These are phyloP conservation scores for Diaporthe velutina DNA, from an alignment of 2,329 filamentous ascomycete species.

Conservation along the genomic window DNA sequence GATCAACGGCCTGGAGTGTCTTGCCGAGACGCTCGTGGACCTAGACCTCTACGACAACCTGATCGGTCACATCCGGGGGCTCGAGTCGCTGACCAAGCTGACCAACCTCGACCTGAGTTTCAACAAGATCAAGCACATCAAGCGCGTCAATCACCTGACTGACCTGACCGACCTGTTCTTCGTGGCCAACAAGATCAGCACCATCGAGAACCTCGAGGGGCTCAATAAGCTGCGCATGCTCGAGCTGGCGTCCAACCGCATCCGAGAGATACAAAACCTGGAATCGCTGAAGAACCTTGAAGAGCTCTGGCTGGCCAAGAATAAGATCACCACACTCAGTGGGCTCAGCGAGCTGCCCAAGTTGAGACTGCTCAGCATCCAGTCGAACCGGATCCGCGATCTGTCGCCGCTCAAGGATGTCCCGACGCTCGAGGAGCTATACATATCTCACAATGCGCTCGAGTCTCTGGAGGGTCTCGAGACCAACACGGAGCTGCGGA, in stretches of 20 bases:
- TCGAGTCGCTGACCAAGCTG: conserved; percentile 83
- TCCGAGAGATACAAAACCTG: conserved; percentile 89
- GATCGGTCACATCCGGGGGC: conserved; percentile 85
- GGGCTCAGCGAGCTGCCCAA: conserved; percentile 82
- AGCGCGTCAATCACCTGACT: conserved; percentile 82
- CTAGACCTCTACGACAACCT: conserved; percentile 98
- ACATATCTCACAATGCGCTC: conserved; percentile 95
- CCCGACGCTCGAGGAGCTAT: conserved; percentile 87
- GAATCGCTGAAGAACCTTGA: conserved; percentile 83
- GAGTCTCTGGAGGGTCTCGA: conserved; percentile 81
- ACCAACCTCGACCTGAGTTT: conserved; percentile 91
- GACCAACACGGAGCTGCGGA: conserved; percentile 74
- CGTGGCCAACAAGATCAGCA: conserved; percentile 92
- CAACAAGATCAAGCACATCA: conserved; percentile 99
- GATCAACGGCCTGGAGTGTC: conserved; percentile 78
- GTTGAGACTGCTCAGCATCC: conserved; percentile 90
- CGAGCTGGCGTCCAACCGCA: conserved; percentile 92
- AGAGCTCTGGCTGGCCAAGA: conserved; percentile 95
- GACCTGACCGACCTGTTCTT: conserved; percentile 89
- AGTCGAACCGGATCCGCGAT: conserved; percentile 90
- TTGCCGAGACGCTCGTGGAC: conserved; percentile 80
- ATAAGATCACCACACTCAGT: conserved; percentile 89
- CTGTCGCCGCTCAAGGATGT: conserved; percentile 82
- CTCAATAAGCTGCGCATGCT: conserved; percentile 83
- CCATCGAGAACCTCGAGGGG: conserved; percentile 86